Percentiles rank a stretch among this genome's conserved stretches.
These are phyloP conservation scores for Melanogaster broomeanus DNA, from an alignment of 768 basidiomycete species.

Conservation along the genomic window DNA sequence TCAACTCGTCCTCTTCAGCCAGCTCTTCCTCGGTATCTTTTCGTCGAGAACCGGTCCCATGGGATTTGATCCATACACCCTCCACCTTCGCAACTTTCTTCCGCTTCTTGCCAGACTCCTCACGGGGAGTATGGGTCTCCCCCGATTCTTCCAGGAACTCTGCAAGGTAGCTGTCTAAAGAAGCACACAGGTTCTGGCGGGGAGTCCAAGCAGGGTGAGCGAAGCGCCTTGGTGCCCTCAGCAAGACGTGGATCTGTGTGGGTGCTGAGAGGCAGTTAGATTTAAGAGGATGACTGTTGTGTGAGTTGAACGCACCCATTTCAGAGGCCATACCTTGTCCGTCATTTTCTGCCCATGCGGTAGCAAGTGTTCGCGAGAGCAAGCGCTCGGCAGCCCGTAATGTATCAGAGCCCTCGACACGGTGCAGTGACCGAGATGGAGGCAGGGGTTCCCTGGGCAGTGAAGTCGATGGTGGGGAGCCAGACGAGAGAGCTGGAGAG, in stretches of 20 bases:
- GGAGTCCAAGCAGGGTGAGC: slow-evolving; percentile 49
- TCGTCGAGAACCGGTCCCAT: background rate
- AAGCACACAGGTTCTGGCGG: slow-evolving; percentile 41
- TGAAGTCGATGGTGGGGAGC: slow-evolving; percentile 30
- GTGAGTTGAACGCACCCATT: slow-evolving; percentile 32
- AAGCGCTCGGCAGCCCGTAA: slow-evolving; percentile 40
- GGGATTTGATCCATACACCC: slow-evolving; percentile 43
- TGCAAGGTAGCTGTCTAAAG: slow-evolving; percentile 38
- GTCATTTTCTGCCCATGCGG: slow-evolving; percentile 44
- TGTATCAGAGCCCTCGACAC: slow-evolving; percentile 35
- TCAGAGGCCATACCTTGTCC: slow-evolving; percentile 40
- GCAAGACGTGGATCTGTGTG: slow-evolving; percentile 48
- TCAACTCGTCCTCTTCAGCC: slow-evolving; percentile 46
- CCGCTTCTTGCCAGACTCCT: slow-evolving; percentile 28
- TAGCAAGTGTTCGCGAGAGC: slow-evolving; percentile 46
- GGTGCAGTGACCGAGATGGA: background rate
- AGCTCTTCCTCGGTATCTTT: slow-evolving; percentile 13
- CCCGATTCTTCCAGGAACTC: slow-evolving; percentile 36
- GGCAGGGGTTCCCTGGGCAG: background rate
- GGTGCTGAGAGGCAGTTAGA: slow-evolving; percentile 34
- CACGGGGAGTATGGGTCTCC: background rate
- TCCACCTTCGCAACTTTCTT: slow-evolving; percentile 33
- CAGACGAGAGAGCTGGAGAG: slow-evolving; percentile 20
- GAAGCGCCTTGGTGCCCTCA: slow-evolving; percentile 50
- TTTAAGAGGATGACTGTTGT: background rate